Base-by-base conservation (phyloP, 345 rosid genomes). In the Euphorbia lathyris region DNA sequence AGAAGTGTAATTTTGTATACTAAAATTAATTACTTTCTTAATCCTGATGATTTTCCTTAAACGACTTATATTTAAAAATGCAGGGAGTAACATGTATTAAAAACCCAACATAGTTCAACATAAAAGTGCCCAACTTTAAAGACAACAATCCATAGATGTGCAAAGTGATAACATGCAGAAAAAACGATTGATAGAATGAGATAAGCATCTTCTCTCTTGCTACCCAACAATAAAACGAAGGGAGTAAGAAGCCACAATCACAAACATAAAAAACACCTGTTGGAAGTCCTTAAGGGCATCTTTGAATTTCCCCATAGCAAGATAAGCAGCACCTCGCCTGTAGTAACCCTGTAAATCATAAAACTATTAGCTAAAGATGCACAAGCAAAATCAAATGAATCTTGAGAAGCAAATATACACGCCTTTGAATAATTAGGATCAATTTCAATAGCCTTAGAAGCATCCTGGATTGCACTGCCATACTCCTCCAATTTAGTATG, bases 251-350 rank as follows among this genome's bases (percentile, higher is more conserved):
- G 23, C 11, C 3, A 27, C 30, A 43, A 53, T 51, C 48, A 22
- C 22, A 62, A 63, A 38, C 17, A 29, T 55, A 72, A 5, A 58
- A 70, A 64, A 70, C 69, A 86, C 98, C 96, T 91, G 99, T 71
- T 90, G 99, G 78, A 95, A 95, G 84, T 95, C 97, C 81, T 87
- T 91, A 45, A 95, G 80, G 30, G 99, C 99, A 22, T 95, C 99
- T 81, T 86, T 95, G 61, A 91, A 91, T 66, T 95, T 95, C 8
- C 97, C 99, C 99, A 91, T 88, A 68, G 97, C 95, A 72, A 95
- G 97, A 82, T 84, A 76, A 16, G 97, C 97, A 51, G 97, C 99
- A 71, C 99, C 99, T 9, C 99, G 89, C 76, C 99, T 83, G 76
- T 91, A 95, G 73, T 90, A 95, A 58, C 97, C 97, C 99, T 91